A percentile compares a stretch with the other conserved stretches of the same genome.
phyloP scores from a whole-genome alignment of 179 eudicot species.

The Actinidia chinensis region DNA sequence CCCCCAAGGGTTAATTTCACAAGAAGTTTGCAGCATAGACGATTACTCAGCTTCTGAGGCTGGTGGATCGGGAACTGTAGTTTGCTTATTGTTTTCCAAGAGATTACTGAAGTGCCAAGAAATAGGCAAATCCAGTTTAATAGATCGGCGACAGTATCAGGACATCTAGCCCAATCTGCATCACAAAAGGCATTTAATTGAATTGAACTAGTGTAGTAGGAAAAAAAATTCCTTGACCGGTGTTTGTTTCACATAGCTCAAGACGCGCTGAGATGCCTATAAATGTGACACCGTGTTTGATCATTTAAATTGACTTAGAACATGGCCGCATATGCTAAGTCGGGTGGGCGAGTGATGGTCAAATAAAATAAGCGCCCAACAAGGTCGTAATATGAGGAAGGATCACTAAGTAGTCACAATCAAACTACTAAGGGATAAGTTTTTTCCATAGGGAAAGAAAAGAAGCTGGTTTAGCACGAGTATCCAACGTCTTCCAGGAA shows the following conservation, averaged over 20 bases:
- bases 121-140: background rate
- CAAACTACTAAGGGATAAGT: background rate
- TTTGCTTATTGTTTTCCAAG: background rate
- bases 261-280: background rate
- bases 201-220: background rate
- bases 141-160: background rate
- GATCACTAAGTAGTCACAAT: background rate
- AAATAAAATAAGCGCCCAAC: constrained; percentile 9
- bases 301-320: background rate
- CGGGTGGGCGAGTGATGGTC: background rate
- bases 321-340: background rate
- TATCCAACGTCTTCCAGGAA: background rate
- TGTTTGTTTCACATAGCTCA: background rate
- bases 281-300: background rate
- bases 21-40: background rate
- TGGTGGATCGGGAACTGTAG: background rate
- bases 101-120: too few relatives aligned
- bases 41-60: too few relatives aligned
- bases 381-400: background rate
- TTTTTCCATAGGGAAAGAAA: background rate
- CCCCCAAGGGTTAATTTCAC: background rate
- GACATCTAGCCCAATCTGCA: background rate
- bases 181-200: constrained; percentile 10
- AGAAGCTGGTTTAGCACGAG: background rate
- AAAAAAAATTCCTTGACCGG: background rate